Conservation (phyloP, 2,329 filamentous ascomycete genomes). For the Microdochium paspali region DNA sequence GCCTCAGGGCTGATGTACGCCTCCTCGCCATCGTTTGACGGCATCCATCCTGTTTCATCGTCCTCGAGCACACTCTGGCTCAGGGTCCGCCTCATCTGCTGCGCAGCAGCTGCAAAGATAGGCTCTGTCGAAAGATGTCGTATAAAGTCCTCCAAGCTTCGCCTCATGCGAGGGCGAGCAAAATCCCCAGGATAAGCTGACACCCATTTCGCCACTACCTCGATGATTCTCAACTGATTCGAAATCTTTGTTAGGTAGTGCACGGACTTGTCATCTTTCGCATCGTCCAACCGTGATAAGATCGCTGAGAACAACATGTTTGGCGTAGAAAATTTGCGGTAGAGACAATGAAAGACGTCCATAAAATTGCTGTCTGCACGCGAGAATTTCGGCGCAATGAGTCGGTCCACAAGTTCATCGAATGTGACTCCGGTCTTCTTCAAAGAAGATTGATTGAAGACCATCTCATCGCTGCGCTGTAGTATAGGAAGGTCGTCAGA, state of each 20-base stretch:
- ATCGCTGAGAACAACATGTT: conserved; percentile 69
- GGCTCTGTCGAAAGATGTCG: conserved; percentile 63
- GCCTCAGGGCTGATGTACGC: conserved; percentile 14
- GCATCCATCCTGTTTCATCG: conserved; percentile 76
- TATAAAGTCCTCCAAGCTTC: conserved; percentile 67
- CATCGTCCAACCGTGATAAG: conserved; percentile 62
- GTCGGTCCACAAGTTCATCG: conserved; percentile 75
- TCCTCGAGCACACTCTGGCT: conserved; percentile 68
- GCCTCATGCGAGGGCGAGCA: conserved; percentile 65
- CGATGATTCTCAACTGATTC: conserved; percentile 73
- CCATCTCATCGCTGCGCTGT: conserved; percentile 55
- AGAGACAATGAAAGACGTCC: conserved; percentile 82
- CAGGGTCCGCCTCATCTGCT: conserved; percentile 74
- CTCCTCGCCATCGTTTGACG: conserved; percentile 63
- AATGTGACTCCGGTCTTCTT: conserved; percentile 46
- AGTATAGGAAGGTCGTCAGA: conserved; percentile 60
- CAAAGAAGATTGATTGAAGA: conserved; percentile 41
- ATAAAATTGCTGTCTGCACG: conserved; percentile 84
- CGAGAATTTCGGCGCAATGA: conserved; percentile 72
- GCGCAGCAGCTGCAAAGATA: conserved; percentile 75
- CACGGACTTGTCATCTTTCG: conserved; percentile 56
- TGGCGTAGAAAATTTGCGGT: conserved; percentile 86
- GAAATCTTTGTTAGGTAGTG: conserved; percentile 69
- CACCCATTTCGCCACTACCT: conserved; percentile 82
- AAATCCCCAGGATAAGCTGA: conserved; percentile 88